phyloP scores from a whole-genome alignment of 2,329 filamentous ascomycete species.

The Colletotrichum plurivorum region DNA sequence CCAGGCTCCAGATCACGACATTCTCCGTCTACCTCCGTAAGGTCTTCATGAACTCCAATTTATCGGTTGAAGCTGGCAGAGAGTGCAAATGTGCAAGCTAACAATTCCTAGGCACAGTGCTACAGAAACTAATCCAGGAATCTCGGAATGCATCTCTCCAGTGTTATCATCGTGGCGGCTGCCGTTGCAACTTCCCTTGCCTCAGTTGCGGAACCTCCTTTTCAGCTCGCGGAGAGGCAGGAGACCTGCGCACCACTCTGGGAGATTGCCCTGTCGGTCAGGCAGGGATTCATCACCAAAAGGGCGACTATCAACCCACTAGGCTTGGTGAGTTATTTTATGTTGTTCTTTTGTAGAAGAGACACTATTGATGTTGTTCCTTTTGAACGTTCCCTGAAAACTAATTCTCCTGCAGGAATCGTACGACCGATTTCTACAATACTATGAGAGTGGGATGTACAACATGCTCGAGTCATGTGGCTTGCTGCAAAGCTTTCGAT shows the following conservation, averaged over 20 bases:
- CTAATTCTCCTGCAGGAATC: background rate
- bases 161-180: background rate
- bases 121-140: too few relatives aligned
- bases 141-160: background rate
- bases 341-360: background rate
- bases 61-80: too few relatives aligned
- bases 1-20: too few relatives aligned
- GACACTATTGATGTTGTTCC: background rate
- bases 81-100: too few relatives aligned
- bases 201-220: background rate
- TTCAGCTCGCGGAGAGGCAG: background rate
- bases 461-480: conserved; percentile 2
- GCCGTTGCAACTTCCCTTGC: background rate
- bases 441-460: conserved; percentile 1
- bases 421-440: background rate
- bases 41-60: too few relatives aligned
- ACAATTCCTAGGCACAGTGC: too few relatives aligned
- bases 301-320: background rate
- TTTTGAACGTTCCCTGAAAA: too few relatives aligned
- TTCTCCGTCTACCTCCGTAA: too few relatives aligned
- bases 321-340: background rate
- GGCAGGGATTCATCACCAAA: background rate
- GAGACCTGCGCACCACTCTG: conserved; percentile 1
- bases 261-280: background rate
- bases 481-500: conserved; percentile 2